phyloP scores from a whole-genome alignment of 345 rosid genomes.

The Hevea brasiliensis region DNA sequence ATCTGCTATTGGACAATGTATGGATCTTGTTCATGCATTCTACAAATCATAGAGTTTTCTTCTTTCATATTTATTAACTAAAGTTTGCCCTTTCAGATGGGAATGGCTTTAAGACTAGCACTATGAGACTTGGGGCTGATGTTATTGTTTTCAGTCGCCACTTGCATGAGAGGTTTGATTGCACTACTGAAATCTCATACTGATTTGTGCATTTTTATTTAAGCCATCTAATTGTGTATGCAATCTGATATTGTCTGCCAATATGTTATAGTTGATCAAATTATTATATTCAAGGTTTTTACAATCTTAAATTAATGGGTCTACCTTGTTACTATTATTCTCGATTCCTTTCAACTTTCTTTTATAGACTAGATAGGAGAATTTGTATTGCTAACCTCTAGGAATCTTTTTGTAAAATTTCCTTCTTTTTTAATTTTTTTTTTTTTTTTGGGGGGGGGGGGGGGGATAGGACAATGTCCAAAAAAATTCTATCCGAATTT shows the following conservation, averaged over 20 bases:
- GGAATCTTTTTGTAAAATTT: background rate
- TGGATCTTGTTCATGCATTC: slow-evolving; percentile 21
- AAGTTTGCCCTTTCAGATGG: slow-evolving; percentile 68
- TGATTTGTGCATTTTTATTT: background rate
- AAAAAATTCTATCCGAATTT: too few relatives aligned
- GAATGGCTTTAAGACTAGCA: slow-evolving; percentile 96
- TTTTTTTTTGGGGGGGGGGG: too few relatives aligned
- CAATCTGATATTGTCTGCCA: background rate
- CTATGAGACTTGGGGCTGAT: slow-evolving; percentile 97
- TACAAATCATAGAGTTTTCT: slow-evolving; percentile 16
- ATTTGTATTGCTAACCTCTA: background rate
- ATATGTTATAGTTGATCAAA: background rate
- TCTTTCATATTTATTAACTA: slow-evolving; percentile 20
- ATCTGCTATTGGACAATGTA: slow-evolving; percentile 86
- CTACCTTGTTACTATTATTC: background rate
- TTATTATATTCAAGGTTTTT: background rate
- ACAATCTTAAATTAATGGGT: background rate
- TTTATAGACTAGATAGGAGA: background rate
- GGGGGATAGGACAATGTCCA: too few relatives aligned
- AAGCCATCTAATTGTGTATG: slow-evolving; percentile 21
- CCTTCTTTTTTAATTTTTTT: too few relatives aligned
- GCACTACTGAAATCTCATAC: slow-evolving; percentile 1
- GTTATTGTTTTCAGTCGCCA: slow-evolving; percentile 87
- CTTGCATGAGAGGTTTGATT: slow-evolving; percentile 56
- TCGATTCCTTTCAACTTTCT: background rate